Evolutionary conservation across 2,329 filamentous ascomycete genomes (phyloP).

Genomic region (Aspergillus latus): DNA sequence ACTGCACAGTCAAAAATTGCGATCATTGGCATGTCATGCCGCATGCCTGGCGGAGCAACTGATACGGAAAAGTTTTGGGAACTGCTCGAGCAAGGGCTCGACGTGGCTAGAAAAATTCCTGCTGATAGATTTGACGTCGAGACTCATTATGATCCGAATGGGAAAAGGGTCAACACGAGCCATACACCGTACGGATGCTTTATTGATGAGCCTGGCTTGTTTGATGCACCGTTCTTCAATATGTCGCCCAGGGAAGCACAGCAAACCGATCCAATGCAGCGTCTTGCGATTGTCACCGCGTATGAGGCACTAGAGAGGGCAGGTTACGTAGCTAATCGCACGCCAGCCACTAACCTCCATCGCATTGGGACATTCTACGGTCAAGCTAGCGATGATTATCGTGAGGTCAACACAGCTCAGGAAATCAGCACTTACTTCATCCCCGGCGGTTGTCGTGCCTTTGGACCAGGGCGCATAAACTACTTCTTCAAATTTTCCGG

Average conservation of each 20-base stretch:
- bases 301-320: conserved; percentile 60
- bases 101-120: conserved; percentile 66
- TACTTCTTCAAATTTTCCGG: conserved; percentile 76
- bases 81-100: conserved; percentile 65
- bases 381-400: conserved; percentile 66
- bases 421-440: conserved; percentile 69
- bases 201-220: conserved; percentile 67
- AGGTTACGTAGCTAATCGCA: conserved; percentile 52
- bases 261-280: conserved; percentile 61
- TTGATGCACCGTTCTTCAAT: conserved; percentile 74
- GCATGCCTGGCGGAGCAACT: conserved; percentile 65
- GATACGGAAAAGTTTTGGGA: conserved; percentile 68
- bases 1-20: conserved; percentile 44
- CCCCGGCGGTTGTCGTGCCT: conserved; percentile 61
- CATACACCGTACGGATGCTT: conserved; percentile 71
- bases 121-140: conserved; percentile 66
- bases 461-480: conserved; percentile 65
- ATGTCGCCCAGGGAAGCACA: conserved; percentile 73
- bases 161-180: conserved; percentile 69
- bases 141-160: conserved; percentile 65
- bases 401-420: conserved; percentile 69
- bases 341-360: conserved; percentile 61
- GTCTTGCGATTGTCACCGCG: conserved; percentile 63
- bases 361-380: conserved; percentile 72
- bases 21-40: conserved; percentile 75